Conservation (phyloP, 768 basidiomycete genomes). For the Termitomyces eurrhizus region DNA sequence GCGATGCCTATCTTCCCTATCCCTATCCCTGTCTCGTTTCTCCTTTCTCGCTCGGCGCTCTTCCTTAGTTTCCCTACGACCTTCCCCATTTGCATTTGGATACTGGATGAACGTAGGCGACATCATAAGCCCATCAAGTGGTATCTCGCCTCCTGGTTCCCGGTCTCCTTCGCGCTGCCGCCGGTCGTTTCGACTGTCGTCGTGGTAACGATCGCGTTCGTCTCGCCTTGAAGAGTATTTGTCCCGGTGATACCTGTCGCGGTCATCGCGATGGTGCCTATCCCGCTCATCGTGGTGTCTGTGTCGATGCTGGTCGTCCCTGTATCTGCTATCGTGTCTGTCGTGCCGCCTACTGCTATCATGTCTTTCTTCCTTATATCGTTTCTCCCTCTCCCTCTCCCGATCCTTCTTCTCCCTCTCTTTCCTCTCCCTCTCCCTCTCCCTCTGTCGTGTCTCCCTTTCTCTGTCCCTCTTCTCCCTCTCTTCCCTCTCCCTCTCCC, state of each 20-base stretch:
- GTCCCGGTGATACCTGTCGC: constrained; percentile 6
- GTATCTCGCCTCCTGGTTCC: constrained; percentile 3
- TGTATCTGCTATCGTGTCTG: constrained; percentile 10
- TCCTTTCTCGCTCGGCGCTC: constrained; percentile 3
- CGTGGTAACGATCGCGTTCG: constrained; percentile 6
- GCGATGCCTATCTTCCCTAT: not conserved
- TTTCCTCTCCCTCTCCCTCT: not conserved
- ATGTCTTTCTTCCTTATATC: constrained; percentile 4
- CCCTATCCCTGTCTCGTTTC: not conserved
- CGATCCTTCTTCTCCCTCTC: too few species aligned
- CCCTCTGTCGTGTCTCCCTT: not conserved
- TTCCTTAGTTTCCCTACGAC: not conserved
- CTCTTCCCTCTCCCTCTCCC: not conserved
- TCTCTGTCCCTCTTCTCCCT: not conserved
- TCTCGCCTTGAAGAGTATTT: constrained; percentile 8
- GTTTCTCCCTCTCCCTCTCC: not conserved
- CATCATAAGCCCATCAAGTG: constrained; percentile 2
- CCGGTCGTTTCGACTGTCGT: constrained; percentile 5
- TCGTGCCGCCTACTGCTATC: constrained; percentile 8
- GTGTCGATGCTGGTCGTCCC: constrained; percentile 13
- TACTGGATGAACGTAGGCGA: constrained; percentile 16
- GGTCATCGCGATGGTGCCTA: constrained; percentile 4
- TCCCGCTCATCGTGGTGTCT: constrained; percentile 10
- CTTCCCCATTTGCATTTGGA: constrained; percentile 9
- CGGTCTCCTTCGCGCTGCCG: constrained; percentile 10